A percentile compares a stretch with the other conserved stretches of the same genome.
phyloP scores from a whole-genome alignment of 2,329 filamentous ascomycete genomes.

The Talaromyces sp. region DNA sequence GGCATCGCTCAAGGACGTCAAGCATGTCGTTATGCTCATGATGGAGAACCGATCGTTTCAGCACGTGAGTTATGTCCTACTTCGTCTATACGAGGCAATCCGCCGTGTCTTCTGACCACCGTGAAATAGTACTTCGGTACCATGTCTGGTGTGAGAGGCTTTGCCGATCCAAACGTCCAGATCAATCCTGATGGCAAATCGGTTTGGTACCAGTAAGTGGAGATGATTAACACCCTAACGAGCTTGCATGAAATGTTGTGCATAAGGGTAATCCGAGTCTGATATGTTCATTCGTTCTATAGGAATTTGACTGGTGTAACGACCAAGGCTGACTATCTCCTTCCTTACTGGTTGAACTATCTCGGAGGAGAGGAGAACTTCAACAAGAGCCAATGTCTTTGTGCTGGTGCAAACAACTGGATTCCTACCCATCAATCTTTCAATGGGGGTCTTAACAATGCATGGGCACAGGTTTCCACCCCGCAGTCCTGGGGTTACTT shows the following conservation, averaged over 20 bases:
- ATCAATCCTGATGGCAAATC: constrained; percentile 42
- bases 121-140: constrained; percentile 49
- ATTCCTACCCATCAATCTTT: constrained; percentile 8
- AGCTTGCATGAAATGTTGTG: constrained; percentile 19
- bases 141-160: constrained; percentile 52
- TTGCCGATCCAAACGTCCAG: constrained; percentile 53
- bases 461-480: not conserved
- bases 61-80: constrained; percentile 22
- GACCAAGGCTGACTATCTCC: constrained; percentile 3
- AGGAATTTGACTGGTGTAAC: constrained; percentile 40
- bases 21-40: constrained; percentile 58
- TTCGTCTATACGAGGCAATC: not conserved
- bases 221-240: not conserved
- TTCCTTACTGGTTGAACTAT: constrained; percentile 12
- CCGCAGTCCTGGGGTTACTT: constrained; percentile 13
- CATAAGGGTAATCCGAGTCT: constrained; percentile 14
- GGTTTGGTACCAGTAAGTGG: constrained; percentile 45
- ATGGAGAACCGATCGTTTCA: constrained; percentile 46
- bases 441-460: constrained; percentile 9
- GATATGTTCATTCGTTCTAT: constrained; percentile 33
- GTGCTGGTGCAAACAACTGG: constrained; percentile 12
- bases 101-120: no score
- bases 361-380: constrained; percentile 11
- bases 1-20: constrained; percentile 46
- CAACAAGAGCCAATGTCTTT: constrained; percentile 11